Evolutionary conservation across 257 asterid species (phyloP).

Genomic region (Primulina eburnea): DNA sequence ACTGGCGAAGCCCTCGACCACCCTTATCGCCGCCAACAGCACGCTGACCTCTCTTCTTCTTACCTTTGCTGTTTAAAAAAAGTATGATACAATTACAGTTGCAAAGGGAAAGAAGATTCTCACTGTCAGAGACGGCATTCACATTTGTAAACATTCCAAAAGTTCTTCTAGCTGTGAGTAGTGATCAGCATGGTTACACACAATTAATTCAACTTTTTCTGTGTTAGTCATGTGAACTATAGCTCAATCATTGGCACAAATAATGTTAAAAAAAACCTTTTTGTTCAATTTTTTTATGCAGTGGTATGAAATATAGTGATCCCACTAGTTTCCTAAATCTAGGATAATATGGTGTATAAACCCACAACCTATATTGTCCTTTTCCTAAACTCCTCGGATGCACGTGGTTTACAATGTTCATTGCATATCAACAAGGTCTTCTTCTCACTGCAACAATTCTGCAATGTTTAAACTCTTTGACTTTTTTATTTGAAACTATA

Average conservation of each 20-base stretch:
- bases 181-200: background rate
- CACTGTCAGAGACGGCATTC: background rate
- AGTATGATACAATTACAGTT: slow-evolving; percentile 5
- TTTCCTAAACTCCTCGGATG: background rate
- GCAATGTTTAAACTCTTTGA: background rate
- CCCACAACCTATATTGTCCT: slow-evolving; percentile 8
- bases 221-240: background rate
- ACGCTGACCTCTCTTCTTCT: slow-evolving; percentile 83
- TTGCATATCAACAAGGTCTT: slow-evolving; percentile 12
- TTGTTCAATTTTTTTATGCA: background rate
- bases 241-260: background rate
- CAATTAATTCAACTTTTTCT: background rate
- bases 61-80: slow-evolving; percentile 40
- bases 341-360: slow-evolving; percentile 2
- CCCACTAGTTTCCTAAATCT: background rate
- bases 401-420: background rate
- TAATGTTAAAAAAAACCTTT: background rate
- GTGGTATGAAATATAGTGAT: background rate
- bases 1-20: slow-evolving; percentile 91
- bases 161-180: background rate
- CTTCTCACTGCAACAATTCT: background rate
- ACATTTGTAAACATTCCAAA: background rate
- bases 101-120: background rate
- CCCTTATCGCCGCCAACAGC: slow-evolving; percentile 73
- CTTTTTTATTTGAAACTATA: background rate